phyloP scores from a whole-genome alignment of 1,284 basidiomycete species.

The Papiliotrema nemorosa region DNA sequence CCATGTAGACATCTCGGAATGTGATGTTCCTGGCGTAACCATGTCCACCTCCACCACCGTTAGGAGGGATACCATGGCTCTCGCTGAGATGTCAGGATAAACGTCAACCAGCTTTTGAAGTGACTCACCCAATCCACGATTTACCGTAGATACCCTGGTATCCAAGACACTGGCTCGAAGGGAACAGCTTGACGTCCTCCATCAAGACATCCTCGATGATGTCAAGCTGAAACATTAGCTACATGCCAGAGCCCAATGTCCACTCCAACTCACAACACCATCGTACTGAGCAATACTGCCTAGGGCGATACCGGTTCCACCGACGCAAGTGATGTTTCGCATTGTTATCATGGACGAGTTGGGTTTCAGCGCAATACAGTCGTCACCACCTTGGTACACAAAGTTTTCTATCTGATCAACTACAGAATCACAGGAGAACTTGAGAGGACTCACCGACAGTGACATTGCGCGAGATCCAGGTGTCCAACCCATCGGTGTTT shows the following conservation, averaged over 20 bases:
- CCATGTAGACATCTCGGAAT: constrained; percentile 50
- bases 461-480: constrained; percentile 57
- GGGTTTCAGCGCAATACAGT: constrained; percentile 63
- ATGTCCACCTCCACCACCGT: constrained; percentile 60
- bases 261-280: constrained; percentile 50
- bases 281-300: constrained; percentile 62
- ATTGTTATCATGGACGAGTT: constrained; percentile 59
- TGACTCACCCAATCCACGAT: constrained; percentile 56
- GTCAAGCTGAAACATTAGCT: constrained; percentile 51
- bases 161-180: constrained; percentile 10
- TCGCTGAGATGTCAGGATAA: constrained; percentile 12
- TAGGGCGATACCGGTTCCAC: constrained; percentile 62
- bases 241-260: no score
- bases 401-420: constrained; percentile 49
- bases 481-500: constrained; percentile 56
- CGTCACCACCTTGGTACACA: constrained; percentile 54
- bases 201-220: constrained; percentile 58
- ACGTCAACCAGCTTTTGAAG: background rate
- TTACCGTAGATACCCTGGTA: constrained; percentile 59
- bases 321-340: constrained; percentile 56
- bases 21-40: constrained; percentile 57
- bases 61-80: constrained; percentile 58
- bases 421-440: constrained; percentile 51
- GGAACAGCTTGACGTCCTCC: constrained; percentile 50
- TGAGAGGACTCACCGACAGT: constrained; percentile 51